Evolutionary conservation across 345 rosid species (phyloP).

Genomic region (Euclidium syriacum): DNA sequence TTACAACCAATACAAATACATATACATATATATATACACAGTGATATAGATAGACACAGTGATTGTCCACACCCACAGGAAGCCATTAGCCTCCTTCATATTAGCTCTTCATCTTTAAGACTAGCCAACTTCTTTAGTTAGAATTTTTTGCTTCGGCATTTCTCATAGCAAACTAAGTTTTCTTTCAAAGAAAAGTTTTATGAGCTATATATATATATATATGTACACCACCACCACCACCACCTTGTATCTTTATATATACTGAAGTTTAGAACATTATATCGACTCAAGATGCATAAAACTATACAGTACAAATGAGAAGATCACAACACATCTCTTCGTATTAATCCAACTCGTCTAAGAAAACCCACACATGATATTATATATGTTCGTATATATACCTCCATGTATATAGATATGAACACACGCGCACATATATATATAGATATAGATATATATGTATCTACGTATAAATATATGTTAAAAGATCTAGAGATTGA

Average conservation of each 20-base stretch:
- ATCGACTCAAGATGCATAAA: background rate
- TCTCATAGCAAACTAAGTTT: background rate
- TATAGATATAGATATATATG: background rate
- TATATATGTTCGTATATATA: background rate
- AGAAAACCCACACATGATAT: slow-evolving; percentile 1
- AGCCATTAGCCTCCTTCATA: background rate
- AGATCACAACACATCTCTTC: background rate
- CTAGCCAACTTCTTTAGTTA: background rate
- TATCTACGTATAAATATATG: background rate
- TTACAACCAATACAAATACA: background rate
- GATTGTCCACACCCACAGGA: background rate
- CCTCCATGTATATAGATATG: background rate
- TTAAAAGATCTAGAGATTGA: background rate
- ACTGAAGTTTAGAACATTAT: background rate
- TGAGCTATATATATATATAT: background rate
- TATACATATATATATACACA: too few relatives aligned
- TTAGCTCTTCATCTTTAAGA: background rate
- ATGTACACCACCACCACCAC: too few relatives aligned
- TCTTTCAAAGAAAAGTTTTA: background rate
- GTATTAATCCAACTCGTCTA: background rate
- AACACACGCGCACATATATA: too few relatives aligned
- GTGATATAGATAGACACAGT: background rate
- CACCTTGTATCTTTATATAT: background rate
- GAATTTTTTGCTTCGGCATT: background rate
- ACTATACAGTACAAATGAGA: background rate